Conservation (phyloP, 1,284 basidiomycete species). For the Cutaneotrichosporon cutaneum region DNA sequence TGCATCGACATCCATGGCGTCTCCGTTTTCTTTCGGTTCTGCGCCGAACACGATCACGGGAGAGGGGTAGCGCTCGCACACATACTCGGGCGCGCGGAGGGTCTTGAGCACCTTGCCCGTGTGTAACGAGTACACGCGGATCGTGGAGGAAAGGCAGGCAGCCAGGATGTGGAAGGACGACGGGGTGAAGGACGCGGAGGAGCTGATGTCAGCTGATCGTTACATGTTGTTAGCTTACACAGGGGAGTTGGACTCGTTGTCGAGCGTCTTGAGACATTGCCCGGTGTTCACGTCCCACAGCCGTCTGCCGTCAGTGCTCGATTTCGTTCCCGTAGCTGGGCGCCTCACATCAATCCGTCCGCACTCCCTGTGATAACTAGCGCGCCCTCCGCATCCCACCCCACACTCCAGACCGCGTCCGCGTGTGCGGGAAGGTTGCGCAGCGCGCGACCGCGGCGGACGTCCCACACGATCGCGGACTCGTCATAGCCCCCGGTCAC, state of each 20-base stretch:
- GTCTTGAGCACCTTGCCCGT: constrained; percentile 91
- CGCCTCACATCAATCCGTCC: constrained; percentile 88
- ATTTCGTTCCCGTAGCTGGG: background rate
- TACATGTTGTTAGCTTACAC: constrained; percentile 61
- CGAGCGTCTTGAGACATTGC: constrained; percentile 94
- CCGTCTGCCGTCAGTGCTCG: constrained; percentile 60
- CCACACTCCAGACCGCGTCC: constrained; percentile 89
- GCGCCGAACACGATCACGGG: constrained; percentile 36
- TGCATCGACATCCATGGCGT: constrained; percentile 10
- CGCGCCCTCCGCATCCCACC: constrained; percentile 91
- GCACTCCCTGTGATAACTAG: constrained; percentile 90
- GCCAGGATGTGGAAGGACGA: constrained; percentile 85
- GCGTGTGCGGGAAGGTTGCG: constrained; percentile 90
- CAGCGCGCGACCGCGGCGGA: constrained; percentile 74
- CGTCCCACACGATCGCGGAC: constrained; percentile 92
- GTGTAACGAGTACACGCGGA: constrained; percentile 91
- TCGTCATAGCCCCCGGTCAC: constrained; percentile 94
- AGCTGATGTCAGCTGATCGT: constrained; percentile 23
- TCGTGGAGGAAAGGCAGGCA: constrained; percentile 86
- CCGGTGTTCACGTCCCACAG: constrained; percentile 96
- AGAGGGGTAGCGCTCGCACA: constrained; percentile 38
- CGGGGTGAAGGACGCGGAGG: constrained; percentile 69
- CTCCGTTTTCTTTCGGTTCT: constrained; percentile 6
- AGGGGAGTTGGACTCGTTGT: constrained; percentile 92
- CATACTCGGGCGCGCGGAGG: constrained; percentile 50